Evolutionary conservation across 345 rosid genomes (phyloP).

Genomic region (Acer negundo): DNA sequence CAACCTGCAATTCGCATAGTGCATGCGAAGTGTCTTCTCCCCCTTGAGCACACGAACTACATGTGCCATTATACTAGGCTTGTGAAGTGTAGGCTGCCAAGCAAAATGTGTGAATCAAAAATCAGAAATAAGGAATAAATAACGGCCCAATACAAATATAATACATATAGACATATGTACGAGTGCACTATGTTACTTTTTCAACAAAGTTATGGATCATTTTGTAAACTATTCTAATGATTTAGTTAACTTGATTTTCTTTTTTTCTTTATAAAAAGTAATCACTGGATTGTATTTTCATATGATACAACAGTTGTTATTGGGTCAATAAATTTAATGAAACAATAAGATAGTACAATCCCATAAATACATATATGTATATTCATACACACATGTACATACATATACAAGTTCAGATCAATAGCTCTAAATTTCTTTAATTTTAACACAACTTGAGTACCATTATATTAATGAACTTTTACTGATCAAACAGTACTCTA

Average conservation of each 20-base stretch:
- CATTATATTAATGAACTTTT: background rate
- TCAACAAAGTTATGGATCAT: background rate
- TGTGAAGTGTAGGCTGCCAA: slow-evolving; percentile 97
- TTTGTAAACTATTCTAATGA: background rate
- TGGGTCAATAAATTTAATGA: background rate
- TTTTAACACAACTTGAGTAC: background rate
- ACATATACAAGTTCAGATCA: background rate
- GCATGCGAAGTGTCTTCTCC: slow-evolving; percentile 97
- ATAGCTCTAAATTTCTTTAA: background rate
- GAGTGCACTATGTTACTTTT: background rate
- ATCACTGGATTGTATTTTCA: background rate
- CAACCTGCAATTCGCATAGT: slow-evolving; percentile 99
- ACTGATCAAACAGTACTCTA: background rate
- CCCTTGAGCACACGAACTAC: slow-evolving; percentile 88
- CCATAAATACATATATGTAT: background rate
- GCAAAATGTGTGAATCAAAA: slow-evolving; percentile 10
- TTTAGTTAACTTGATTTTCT: background rate
- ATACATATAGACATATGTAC: background rate
- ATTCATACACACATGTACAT: background rate
- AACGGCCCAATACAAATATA: background rate
- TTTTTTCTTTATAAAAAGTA: background rate
- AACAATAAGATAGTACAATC: background rate
- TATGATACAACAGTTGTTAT: background rate
- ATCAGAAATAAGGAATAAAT: background rate
- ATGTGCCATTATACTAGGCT: slow-evolving; percentile 98